Percentiles rank a stretch among this genome's conserved stretches.
Conservation (phyloP, 495 filamentous ascomycete genomes). For the Durotheca rogersii region DNA sequence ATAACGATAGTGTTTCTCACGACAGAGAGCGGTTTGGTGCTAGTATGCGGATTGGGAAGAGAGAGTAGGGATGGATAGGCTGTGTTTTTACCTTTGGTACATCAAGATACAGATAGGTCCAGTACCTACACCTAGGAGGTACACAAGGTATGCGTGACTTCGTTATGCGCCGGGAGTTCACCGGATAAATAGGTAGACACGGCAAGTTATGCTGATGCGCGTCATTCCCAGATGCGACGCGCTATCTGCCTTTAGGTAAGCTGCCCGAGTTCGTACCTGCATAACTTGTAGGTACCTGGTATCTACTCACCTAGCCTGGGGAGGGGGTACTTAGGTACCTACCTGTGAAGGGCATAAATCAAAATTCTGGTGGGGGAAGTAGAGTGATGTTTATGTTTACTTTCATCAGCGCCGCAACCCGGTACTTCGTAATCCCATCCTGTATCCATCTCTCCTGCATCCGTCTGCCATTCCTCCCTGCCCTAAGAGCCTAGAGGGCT, state of each 20-base stretch:
- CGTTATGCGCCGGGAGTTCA: slow-evolving; percentile 10
- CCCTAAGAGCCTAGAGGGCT: no score
- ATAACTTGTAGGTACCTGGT: slow-evolving; percentile 8
- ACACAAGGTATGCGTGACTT: no score
- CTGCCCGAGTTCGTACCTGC: slow-evolving; percentile 3
- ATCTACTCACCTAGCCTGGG: neutral
- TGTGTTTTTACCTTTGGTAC: neutral
- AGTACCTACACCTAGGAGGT: no score
- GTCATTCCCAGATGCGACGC: slow-evolving; percentile 12
- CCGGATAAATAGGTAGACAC: slow-evolving; percentile 2
- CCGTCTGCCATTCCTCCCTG: neutral
- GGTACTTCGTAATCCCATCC: neutral
- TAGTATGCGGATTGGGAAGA: no score
- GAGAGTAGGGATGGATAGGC: neutral
- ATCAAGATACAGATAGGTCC: neutral
- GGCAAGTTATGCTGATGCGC: neutral
- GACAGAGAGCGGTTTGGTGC: no score
- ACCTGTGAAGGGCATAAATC: neutral
- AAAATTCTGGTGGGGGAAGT: slow-evolving; percentile 21
- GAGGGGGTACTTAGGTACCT: neutral
- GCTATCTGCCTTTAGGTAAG: no score
- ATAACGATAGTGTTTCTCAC: no score
- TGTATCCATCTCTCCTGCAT: neutral
- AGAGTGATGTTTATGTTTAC: slow-evolving; percentile 39
- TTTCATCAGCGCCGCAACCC: slow-evolving; percentile 12